Evolutionary conservation across 2,329 filamentous ascomycete species (phyloP).

Genomic region (Ophiostoma australiae): DNA sequence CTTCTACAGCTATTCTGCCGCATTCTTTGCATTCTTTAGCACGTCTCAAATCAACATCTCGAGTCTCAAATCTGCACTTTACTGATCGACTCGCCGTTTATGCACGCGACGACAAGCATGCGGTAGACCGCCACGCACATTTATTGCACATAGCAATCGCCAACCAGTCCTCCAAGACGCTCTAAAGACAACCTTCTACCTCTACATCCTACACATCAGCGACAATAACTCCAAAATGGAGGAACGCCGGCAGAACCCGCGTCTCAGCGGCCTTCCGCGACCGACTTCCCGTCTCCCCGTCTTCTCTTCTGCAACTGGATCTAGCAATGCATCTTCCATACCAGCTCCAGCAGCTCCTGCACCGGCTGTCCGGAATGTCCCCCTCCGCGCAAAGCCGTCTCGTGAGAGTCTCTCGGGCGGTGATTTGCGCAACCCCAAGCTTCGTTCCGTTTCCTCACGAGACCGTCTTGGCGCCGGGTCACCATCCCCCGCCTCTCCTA

Average conservation of each 20-base stretch:
- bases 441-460: slow-evolving; percentile 40
- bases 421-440: slow-evolving; percentile 40
- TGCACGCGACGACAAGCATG: neutral
- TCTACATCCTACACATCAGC: neutral
- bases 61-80: neutral
- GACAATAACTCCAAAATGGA: slow-evolving; percentile 21
- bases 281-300: slow-evolving; percentile 25
- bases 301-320: neutral
- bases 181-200: neutral
- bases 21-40: slow-evolving; percentile 12
- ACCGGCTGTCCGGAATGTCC: slow-evolving; percentile 5
- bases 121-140: neutral
- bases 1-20: neutral
- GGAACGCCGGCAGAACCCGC: slow-evolving; percentile 23
- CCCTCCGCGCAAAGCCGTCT: slow-evolving; percentile 28
- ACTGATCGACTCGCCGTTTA: neutral
- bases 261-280: slow-evolving; percentile 27
- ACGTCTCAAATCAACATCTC: neutral
- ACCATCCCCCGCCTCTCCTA: neutral
- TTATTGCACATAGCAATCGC: neutral
- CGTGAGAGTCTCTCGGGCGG: slow-evolving; percentile 27
- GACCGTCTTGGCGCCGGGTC: slow-evolving; percentile 34
- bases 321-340: slow-evolving; percentile 6
- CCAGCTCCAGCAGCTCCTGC: neutral
- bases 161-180: neutral